Evolutionary conservation across 495 filamentous ascomycete species (phyloP), one percentile per base, ranked within the genome.

Genomic region (Xylaria sp.): DNA sequence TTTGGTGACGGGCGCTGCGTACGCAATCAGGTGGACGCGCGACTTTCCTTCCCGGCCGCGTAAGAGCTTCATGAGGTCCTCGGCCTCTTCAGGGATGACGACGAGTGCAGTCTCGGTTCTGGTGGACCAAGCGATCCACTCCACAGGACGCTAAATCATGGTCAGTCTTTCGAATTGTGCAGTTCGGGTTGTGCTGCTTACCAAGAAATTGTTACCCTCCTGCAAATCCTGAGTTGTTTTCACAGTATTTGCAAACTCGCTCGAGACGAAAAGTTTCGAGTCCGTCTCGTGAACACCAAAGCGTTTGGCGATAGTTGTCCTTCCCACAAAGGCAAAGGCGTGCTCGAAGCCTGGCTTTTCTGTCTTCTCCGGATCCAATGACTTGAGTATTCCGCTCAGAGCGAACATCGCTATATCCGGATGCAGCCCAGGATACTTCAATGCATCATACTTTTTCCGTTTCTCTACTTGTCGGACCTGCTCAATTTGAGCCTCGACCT

Each of bases 11-110:
- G 87, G 87, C 5, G 87, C 82, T 0, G 87, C 82, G 53, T 90
- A 90, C 0, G 82, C 64, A 26, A 89, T 77, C 0, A 90, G 74
- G 70, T 88, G 76, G 8, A 72, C 63, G 1, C 15, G 21, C 1
- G 59, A 33, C 2, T 55, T 29, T 14, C 15, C 35, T 17, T 19
- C 46, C 2, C 14, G 40, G 6, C 1, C 31, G 31, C 80, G 83
- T 44, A 88, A 57, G 0, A 81, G 52, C 3, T 81, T 78, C 26
- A 90, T 80, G 0, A 89, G 29, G 0, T 53, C 19, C 68, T 90
- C 84, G 0, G 84, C 88, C 72, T 91, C 89, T 61, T 89, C 85
- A 5, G 86, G 84, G 40, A 84, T 87, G 1, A 90, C 69, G 5
- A 90, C 76, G 0, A 91, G 58, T 0, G 82, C 88, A 0, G 78